phyloP scores from a whole-genome alignment of 305 asterid genomes.

The Fraxinus angustifolia region DNA sequence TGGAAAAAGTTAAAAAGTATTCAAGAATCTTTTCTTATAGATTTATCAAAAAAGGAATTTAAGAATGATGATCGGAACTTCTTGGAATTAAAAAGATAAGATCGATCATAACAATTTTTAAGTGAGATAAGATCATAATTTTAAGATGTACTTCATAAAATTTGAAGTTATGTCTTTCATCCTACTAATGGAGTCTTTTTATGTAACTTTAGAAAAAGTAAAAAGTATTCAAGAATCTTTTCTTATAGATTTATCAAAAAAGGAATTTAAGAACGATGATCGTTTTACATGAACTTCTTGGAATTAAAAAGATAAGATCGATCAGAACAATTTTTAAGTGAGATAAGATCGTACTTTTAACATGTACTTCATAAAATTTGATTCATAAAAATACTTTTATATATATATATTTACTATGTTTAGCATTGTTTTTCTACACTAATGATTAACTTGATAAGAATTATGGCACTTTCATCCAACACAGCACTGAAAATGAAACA shows the following conservation, averaged over 20 bases:
- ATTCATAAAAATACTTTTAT: too few species aligned
- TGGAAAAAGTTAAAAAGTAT: background rate
- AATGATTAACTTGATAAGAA: slow-evolving; percentile 35
- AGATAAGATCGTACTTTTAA: background rate
- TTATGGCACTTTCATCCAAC: slow-evolving; percentile 37
- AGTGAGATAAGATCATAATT: background rate
- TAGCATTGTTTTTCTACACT: background rate
- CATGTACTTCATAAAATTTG: background rate
- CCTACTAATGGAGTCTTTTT: background rate
- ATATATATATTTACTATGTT: background rate
- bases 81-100: background rate
- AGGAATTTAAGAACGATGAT: background rate
- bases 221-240: too few species aligned
- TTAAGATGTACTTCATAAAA: background rate
- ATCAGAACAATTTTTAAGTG: background rate
- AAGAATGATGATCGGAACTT: background rate
- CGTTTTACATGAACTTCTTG: background rate
- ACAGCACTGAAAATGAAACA: slow-evolving; percentile 25
- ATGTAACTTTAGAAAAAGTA: background rate
- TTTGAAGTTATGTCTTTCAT: background rate
- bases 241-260: background rate
- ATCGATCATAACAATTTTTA: background rate
- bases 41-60: background rate
- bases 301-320: background rate
- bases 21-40: background rate